These are phyloP conservation scores for Penicillium egyptiacum DNA, from an alignment of 495 filamentous ascomycete genomes.

Conservation along the genomic window DNA sequence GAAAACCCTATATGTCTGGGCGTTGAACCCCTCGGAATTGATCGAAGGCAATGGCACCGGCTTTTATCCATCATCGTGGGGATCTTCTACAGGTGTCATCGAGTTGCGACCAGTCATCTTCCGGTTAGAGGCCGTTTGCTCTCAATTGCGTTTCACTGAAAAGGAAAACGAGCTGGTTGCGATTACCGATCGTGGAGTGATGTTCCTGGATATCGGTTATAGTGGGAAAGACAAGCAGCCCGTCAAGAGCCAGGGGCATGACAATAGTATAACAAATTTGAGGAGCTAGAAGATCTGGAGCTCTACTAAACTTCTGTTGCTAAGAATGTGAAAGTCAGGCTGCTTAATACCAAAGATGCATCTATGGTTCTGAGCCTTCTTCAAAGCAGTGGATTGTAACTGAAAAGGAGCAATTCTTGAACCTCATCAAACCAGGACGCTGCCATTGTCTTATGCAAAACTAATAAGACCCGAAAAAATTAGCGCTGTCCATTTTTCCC, in stretches of 20 bases:
- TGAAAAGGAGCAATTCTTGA: neutral
- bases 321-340: neutral
- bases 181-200: conserved; percentile 49
- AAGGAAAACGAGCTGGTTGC: conserved; percentile 45
- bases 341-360: neutral
- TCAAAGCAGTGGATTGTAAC: neutral
- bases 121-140: conserved; percentile 43
- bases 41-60: conserved; percentile 25
- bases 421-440: neutral
- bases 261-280: neutral
- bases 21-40: conserved; percentile 40
- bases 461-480: neutral
- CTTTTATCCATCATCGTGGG: conserved; percentile 36
- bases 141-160: conserved; percentile 37
- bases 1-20: conserved; percentile 49
- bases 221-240: conserved; percentile 10
- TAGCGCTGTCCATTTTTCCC: neutral
- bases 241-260: neutral
- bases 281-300: neutral
- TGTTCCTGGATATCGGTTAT: conserved; percentile 39
- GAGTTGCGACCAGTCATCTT: conserved; percentile 38
- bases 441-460: neutral
- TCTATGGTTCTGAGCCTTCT: neutral
- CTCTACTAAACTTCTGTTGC: neutral
- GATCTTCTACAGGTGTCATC: conserved; percentile 22